These are phyloP conservation scores for Phytophthora fragariaefolia DNA, from an alignment of 352 stramenopile species.

Conservation along the genomic window DNA sequence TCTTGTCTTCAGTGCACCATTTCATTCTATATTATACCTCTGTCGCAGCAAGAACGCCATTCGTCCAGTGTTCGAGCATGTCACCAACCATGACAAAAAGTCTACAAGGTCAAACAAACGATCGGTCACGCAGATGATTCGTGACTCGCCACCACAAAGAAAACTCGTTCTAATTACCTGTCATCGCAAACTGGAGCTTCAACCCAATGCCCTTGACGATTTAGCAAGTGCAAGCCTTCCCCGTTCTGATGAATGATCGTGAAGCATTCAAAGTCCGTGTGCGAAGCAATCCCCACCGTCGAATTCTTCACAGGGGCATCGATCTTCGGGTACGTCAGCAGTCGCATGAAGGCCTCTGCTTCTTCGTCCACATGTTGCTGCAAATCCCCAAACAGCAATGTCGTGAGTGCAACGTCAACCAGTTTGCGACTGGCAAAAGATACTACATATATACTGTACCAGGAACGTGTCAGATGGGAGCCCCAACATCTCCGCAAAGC, in stretches of 20 bases:
- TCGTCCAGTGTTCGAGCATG: conserved; percentile 85
- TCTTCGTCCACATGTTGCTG: conserved; percentile 76
- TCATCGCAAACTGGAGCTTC: conserved; percentile 75
- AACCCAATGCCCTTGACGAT: conserved; percentile 68
- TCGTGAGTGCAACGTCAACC: conserved; percentile 14
- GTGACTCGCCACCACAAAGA: neutral
- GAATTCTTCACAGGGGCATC: conserved; percentile 55
- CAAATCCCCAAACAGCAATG: conserved; percentile 22
- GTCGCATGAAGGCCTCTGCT: conserved; percentile 78
- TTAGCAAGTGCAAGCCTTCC: conserved; percentile 68
- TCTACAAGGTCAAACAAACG: conserved; percentile 12
- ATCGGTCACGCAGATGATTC: neutral
- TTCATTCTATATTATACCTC: no score
- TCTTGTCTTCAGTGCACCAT: no score
- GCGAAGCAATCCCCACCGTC: conserved; percentile 79
- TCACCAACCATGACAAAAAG: conserved; percentile 86
- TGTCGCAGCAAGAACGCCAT: conserved; percentile 71
- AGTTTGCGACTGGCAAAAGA: conserved; percentile 3
- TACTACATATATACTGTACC: conserved; percentile 29
- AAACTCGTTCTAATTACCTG: no score
- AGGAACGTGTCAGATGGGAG: conserved; percentile 67
- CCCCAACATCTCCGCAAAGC: conserved; percentile 83
- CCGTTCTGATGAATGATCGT: conserved; percentile 89
- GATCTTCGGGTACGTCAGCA: conserved; percentile 76
- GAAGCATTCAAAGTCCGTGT: conserved; percentile 89